Base-by-base conservation (phyloP, 495 filamentous ascomycete species). In the Penicillium simplicissimum region DNA sequence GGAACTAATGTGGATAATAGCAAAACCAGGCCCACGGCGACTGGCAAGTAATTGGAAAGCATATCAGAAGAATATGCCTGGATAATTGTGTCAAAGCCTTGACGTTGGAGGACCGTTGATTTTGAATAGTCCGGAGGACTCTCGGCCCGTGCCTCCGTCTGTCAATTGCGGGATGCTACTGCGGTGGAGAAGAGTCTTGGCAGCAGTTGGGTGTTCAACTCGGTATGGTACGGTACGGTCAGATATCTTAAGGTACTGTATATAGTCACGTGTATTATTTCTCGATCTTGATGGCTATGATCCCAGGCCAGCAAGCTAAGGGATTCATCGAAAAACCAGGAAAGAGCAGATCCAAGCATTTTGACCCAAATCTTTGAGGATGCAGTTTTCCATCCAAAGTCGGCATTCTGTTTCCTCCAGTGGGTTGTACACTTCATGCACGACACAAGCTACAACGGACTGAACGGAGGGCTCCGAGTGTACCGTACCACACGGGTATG, bases 401-500 rank as follows among this genome's bases (percentile, higher is more conserved):
- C n/a, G n/a, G n/a, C n/a, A n/a, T n/a, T n/a, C n/a, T n/a, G n/a
- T n/a, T n/a, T n/a, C n/a, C n/a, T n/a, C n/a, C n/a, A n/a, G n/a
- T n/a, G n/a, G n/a, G n/a, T n/a, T n/a, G n/a, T n/a, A 31, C 28
- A 31, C 28, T 31, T 31, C 28, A 45, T 11, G 42, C 42, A 42
- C 40, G 14, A 23, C 54, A 11, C 25, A 33, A n/a, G n/a, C n/a
- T n/a, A n/a, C n/a, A n/a, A n/a, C n/a, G n/a, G n/a, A n/a, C n/a
- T n/a, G n/a, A n/a, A 48, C 61, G 61, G 61, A 52, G 40, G 15
- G 37, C 57, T 64, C 61, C 57, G 52, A 31, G 52, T 35, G 42
- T 23, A 21, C 42, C 8, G 51, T 61, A 61, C 52, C 36, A 52
- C 43, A 36, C 31, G 38, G 52, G 52, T 60, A 60, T 48, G 19